phyloP scores from a whole-genome alignment of 208 protist genomes.

The Trypanosoma grayi region DNA sequence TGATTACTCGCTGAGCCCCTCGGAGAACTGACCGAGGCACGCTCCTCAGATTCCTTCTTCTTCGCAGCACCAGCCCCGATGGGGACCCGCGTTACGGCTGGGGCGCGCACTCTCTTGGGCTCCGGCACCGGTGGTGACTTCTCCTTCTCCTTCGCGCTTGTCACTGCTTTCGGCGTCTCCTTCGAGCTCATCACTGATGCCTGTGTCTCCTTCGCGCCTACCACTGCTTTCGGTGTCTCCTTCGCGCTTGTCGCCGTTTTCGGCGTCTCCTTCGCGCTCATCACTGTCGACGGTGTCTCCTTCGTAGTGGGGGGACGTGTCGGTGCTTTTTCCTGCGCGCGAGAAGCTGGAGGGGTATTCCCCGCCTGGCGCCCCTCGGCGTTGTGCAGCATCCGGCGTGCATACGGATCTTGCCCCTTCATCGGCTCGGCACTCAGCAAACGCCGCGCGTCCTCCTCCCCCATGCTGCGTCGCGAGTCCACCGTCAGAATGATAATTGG shows the following conservation, averaged over 20 bases:
- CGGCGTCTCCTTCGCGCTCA: not conserved
- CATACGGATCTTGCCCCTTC: not conserved
- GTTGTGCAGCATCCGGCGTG: not conserved
- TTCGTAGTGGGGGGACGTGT: not conserved
- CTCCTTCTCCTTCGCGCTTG: too few species aligned
- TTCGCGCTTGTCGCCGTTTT: not conserved
- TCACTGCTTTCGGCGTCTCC: not conserved
- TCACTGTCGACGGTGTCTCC: not conserved
- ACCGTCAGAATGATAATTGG: constrained; percentile 33
- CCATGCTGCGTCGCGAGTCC: constrained; percentile 19
- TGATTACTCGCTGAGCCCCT: too few species aligned
- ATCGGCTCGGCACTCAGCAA: constrained; percentile 24
- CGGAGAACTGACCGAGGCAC: too few species aligned
- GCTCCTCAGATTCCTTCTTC: too few species aligned
- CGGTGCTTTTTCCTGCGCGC: not conserved
- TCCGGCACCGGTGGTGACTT: too few species aligned
- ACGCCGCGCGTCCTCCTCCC: constrained; percentile 22
- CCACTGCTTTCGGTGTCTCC: not conserved
- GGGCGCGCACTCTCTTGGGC: not conserved
- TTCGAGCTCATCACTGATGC: not conserved
- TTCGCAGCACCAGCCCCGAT: not conserved
- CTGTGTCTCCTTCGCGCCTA: too few species aligned
- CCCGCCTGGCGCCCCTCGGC: not conserved
- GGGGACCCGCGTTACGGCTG: not conserved
- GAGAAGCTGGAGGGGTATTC: not conserved